Conservation (phyloP, 192 early-diverging fungal genomes). For the Podila clonocystis region DNA sequence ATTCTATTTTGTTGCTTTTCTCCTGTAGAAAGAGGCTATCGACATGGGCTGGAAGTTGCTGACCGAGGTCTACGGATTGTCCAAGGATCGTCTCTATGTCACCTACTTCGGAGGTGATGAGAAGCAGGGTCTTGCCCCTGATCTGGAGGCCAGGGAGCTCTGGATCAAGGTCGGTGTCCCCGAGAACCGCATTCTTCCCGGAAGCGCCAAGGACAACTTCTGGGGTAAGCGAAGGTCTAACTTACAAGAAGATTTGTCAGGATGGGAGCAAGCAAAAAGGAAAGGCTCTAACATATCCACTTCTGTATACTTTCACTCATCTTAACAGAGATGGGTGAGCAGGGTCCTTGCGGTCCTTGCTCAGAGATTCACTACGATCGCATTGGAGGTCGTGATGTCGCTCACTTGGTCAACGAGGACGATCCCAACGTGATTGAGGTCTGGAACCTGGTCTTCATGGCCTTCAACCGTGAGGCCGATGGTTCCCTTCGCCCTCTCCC, state of each 20-base stretch:
- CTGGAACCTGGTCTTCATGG: conserved; percentile 99
- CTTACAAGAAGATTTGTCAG: neutral
- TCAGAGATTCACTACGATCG: conserved; percentile 98
- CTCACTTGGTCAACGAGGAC: conserved; percentile 93
- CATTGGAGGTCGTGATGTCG: conserved; percentile 92
- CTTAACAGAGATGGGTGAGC: conserved; percentile 91
- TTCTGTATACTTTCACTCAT: neutral
- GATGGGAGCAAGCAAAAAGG: neutral
- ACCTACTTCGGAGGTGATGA: conserved; percentile 97
- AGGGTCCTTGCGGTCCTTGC: conserved; percentile 97
- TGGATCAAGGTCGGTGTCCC: conserved; percentile 92
- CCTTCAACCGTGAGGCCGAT: conserved; percentile 97
- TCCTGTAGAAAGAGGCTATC: conserved; percentile 83
- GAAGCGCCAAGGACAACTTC: conserved; percentile 95
- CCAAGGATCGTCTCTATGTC: conserved; percentile 92
- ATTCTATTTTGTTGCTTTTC: neutral
- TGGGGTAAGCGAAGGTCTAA: conserved; percentile 74
- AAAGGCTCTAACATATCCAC: neutral
- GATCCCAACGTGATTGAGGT: conserved; percentile 98
- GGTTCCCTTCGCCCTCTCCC: conserved; percentile 88
- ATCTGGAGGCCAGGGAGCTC: conserved; percentile 89
- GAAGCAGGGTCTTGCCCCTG: conserved; percentile 79
- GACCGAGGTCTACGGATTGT: conserved; percentile 84
- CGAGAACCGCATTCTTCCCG: conserved; percentile 85
- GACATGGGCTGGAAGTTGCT: conserved; percentile 92